Evolutionary conservation across 225 moss, liverwort and hornwort species (phyloP), one percentile per base, ranked within the genome.

Genomic region (Neckera pumila): DNA sequence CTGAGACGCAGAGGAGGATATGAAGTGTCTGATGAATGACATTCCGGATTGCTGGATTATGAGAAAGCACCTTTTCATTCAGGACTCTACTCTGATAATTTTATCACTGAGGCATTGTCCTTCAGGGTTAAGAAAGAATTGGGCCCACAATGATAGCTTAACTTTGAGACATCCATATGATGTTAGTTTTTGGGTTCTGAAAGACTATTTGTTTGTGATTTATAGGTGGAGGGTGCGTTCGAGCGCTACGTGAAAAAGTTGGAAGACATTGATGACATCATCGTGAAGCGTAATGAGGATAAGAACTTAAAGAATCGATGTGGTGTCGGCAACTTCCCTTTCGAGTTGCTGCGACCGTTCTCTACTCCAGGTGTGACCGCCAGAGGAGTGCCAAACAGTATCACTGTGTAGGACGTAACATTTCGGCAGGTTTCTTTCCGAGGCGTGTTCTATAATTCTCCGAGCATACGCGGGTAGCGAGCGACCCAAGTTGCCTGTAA

Each of bases 341-440:
- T 88, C 83, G 72, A 92, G 76, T 86, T 91, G 80, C 83, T 93
- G 69, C 92, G 90, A 71, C 93, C 94, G 33, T 49, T 57, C 47
- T 94, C 94, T 14, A 1, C 10, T 56, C 89, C 93, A 43, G 94
- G 94, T 36, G 90, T 94, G 80, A 94, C 94, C 10, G 94, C 23
- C 17, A 91, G 43, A 88, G 94, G 93, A 23, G 85, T 94, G 57
- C 94, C 94, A 36, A 93, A 94, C 89, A 94, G 94, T 49, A 94
- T 94, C 82, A 93, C 93, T 70, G 91, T 93, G 15, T 93, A 93
- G 86, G 20, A 12, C 15, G 18, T 36, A 45, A 42, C 36, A 6
- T 53, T 53, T 16, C 14, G 36, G 60, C 34, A 85, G 47, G 59
- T 9, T 18, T 13, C 17, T 61, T 77, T 51, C 31, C 15, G 14